A percentile compares a stretch with the other conserved stretches of the same genome.
These are phyloP conservation scores for Solanum acaule DNA, from an alignment of 257 asterid species.

Conservation along the genomic window DNA sequence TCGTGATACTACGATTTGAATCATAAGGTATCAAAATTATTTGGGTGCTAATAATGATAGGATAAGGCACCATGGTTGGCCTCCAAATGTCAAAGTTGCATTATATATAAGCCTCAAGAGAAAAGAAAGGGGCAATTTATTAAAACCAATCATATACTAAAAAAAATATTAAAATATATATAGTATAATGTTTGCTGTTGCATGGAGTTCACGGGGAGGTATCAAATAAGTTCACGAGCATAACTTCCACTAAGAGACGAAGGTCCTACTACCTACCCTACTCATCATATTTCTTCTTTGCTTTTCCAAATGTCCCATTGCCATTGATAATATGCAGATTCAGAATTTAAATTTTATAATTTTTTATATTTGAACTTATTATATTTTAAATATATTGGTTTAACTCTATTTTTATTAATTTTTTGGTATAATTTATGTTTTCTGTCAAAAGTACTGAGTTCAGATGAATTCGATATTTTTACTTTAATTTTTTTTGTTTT, in stretches of 20 bases:
- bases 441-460: background rate
- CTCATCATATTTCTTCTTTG: background rate
- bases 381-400: too few species aligned
- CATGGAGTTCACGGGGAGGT: constrained; percentile 38
- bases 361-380: too few species aligned
- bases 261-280: constrained; percentile 3
- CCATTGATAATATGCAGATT: background rate
- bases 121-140: background rate
- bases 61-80: background rate
- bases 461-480: too few species aligned
- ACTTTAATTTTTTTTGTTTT: background rate
- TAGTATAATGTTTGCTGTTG: constrained; percentile 11
- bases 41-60: background rate
- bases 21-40: background rate
- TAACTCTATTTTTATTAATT: too few species aligned
- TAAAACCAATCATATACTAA: background rate
- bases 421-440: too few species aligned
- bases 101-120: background rate
- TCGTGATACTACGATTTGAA: background rate
- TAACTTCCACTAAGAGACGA: constrained; percentile 26
- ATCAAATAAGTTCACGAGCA: constrained; percentile 48
- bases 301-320: constrained; percentile 10
- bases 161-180: background rate
- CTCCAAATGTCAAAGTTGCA: background rate
- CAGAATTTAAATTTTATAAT: background rate